These are phyloP conservation scores for Agrocybe praecox DNA, from an alignment of 768 basidiomycete species.

Conservation along the genomic window DNA sequence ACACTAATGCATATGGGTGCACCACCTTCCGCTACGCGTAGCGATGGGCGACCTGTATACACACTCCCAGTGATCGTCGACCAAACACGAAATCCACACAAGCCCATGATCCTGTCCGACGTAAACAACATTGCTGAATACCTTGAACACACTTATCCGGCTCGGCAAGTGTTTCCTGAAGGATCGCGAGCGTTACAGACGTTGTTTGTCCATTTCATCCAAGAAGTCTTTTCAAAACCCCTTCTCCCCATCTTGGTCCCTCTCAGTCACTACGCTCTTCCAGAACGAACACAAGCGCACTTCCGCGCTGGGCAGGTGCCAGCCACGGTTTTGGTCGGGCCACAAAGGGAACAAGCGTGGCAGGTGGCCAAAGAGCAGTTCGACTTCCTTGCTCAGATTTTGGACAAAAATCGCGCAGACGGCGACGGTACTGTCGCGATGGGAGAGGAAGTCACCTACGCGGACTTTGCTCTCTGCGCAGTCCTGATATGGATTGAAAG, in stretches of 20 bases:
- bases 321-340: conserved; percentile 28
- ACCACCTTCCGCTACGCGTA: conserved; percentile 51
- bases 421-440: conserved; percentile 66
- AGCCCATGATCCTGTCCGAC: conserved; percentile 59
- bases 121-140: conserved; percentile 70
- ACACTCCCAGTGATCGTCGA: conserved; percentile 73
- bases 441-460: conserved; percentile 69
- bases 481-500: conserved; percentile 75
- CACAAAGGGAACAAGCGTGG: conserved; percentile 68
- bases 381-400: conserved; percentile 58
- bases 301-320: conserved; percentile 33
- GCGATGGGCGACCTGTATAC: conserved; percentile 65
- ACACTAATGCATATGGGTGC: conserved; percentile 62
- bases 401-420: conserved; percentile 70
- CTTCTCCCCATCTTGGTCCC: conserved; percentile 74
- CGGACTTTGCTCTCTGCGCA: conserved; percentile 74
- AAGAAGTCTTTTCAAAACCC: conserved; percentile 66
- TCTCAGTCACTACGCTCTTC: conserved; percentile 62
- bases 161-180: conserved; percentile 70
- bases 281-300: conserved; percentile 54
- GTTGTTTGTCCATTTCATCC: conserved; percentile 70
- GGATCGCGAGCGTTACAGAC: conserved; percentile 69
- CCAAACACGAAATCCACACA: conserved; percentile 43
- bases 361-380: conserved; percentile 66
- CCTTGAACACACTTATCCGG: conserved; percentile 68